phyloP scores from a whole-genome alignment of 495 filamentous ascomycete species.

The Haplographium delicatum region DNA sequence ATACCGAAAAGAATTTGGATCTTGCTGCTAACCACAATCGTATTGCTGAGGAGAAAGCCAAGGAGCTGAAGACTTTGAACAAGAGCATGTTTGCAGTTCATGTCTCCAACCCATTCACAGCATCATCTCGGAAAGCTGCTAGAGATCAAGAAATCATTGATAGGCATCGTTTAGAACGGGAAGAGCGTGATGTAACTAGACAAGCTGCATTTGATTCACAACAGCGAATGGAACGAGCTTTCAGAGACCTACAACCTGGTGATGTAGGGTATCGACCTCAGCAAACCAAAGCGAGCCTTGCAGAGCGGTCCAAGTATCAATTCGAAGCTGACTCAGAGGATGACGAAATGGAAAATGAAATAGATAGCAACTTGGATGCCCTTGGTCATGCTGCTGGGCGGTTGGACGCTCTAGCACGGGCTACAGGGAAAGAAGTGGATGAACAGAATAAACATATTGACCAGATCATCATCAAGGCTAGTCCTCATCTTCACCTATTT shows the following conservation, averaged over 20 bases:
- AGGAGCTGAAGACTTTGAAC: conserved; percentile 71
- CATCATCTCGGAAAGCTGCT: conserved; percentile 47
- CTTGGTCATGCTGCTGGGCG: conserved; percentile 53
- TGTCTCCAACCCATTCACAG: conserved; percentile 68
- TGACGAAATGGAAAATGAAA: conserved; percentile 69
- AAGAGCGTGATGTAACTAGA: conserved; percentile 60
- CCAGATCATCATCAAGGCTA: conserved; percentile 42
- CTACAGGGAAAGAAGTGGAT: conserved; percentile 69
- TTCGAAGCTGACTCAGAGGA: conserved; percentile 75
- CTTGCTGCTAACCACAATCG: conserved; percentile 60
- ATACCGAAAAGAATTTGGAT: conserved; percentile 71
- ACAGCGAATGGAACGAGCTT: conserved; percentile 55
- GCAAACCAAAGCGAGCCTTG: conserved; percentile 45
- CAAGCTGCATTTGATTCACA: conserved; percentile 52
- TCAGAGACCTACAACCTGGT: conserved; percentile 41
- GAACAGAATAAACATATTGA: conserved; percentile 70
- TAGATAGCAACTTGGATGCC: conserved; percentile 59
- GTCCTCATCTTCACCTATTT: conserved; percentile 25
- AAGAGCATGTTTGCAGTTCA: conserved; percentile 80
- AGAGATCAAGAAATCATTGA: conserved; percentile 58
- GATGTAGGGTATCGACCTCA: conserved; percentile 16
- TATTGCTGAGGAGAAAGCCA: conserved; percentile 68
- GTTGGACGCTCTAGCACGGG: conserved; percentile 62
- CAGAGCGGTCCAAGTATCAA: conserved; percentile 69
- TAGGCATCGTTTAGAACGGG: conserved; percentile 61